A percentile compares a stretch with the other conserved stretches of the same genome.
These are phyloP conservation scores for Xylaria scruposa DNA, from an alignment of 495 filamentous ascomycete species.

Conservation along the genomic window DNA sequence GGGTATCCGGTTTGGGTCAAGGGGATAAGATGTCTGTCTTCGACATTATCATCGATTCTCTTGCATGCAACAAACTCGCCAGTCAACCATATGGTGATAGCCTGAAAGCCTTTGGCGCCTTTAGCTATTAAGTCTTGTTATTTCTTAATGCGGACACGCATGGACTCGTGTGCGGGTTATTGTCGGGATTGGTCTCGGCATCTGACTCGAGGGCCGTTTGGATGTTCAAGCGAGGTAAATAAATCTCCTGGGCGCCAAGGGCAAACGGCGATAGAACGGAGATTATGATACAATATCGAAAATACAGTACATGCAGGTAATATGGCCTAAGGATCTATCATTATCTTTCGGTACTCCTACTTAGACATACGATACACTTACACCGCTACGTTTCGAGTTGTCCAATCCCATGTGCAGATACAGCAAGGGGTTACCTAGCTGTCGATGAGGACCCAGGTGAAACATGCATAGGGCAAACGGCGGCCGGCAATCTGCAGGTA, in stretches of 20 bases:
- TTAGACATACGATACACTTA: background rate
- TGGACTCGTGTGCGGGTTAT: background rate
- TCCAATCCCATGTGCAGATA: background rate
- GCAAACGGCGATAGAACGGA: background rate
- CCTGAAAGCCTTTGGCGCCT: background rate
- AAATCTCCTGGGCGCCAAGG: background rate
- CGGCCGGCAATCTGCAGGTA: constrained; percentile 5
- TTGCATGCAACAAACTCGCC: no score
- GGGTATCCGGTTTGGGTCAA: no score
- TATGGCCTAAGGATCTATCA: background rate
- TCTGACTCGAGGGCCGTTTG: background rate
- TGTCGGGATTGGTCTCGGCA: constrained; percentile 2
- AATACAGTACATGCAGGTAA: no score
- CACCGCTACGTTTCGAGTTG: background rate
- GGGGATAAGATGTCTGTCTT: no score
- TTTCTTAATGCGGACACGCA: background rate
- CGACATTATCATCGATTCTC: no score
- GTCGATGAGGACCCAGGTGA: background rate
- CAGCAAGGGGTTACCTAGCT: background rate
- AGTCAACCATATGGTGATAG: background rate
- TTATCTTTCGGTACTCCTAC: background rate
- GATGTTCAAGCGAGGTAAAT: background rate
- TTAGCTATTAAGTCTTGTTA: background rate
- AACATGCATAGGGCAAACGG: background rate
- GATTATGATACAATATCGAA: background rate